A percentile compares a stretch with the other conserved stretches of the same genome.
Conservation (phyloP, 352 stramenopile species). For the Pythium pyrilobum region DNA sequence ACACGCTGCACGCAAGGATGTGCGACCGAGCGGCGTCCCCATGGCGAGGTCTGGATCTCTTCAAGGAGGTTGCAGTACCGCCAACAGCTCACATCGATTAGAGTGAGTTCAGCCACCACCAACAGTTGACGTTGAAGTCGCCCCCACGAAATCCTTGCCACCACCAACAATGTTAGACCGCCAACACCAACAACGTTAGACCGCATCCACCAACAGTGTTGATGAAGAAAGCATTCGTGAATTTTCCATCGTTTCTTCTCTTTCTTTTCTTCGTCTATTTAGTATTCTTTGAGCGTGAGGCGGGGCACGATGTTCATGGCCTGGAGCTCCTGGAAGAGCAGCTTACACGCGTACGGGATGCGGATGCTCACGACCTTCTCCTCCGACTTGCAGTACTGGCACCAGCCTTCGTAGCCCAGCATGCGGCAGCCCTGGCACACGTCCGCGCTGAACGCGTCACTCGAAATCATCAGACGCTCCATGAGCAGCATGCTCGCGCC, state of each 20-base stretch:
- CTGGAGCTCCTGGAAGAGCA: slow-evolving; percentile 98
- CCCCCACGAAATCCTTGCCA: too few species aligned
- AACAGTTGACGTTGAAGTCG: too few species aligned
- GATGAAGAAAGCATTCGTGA: too few species aligned
- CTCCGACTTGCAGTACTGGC: slow-evolving; percentile 97
- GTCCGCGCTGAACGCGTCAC: slow-evolving; percentile 98
- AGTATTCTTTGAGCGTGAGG: slow-evolving; percentile 95
- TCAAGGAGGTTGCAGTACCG: too few species aligned
- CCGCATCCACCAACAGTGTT: too few species aligned
- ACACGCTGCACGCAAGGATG: neutral
- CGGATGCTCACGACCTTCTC: slow-evolving; percentile 97
- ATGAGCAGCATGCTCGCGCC: slow-evolving; percentile 99
- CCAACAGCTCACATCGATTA: too few species aligned
- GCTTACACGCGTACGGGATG: slow-evolving; percentile 99
- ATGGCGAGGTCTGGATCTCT: too few species aligned
- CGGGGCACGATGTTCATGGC: slow-evolving; percentile 99
- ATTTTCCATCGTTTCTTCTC: neutral
- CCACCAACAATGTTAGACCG: too few species aligned
- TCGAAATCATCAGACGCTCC: slow-evolving; percentile 99
- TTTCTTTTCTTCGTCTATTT: slow-evolving; percentile 10
- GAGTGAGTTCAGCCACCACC: too few species aligned
- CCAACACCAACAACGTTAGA: too few species aligned
- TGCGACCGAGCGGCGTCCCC: too few species aligned
- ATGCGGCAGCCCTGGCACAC: slow-evolving; percentile 98
- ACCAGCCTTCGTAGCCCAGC: slow-evolving; percentile 97